Percentiles rank a stretch among this genome's conserved stretches.
Evolutionary conservation across 345 rosid species (phyloP).

Genomic region (Brassica incana): DNA sequence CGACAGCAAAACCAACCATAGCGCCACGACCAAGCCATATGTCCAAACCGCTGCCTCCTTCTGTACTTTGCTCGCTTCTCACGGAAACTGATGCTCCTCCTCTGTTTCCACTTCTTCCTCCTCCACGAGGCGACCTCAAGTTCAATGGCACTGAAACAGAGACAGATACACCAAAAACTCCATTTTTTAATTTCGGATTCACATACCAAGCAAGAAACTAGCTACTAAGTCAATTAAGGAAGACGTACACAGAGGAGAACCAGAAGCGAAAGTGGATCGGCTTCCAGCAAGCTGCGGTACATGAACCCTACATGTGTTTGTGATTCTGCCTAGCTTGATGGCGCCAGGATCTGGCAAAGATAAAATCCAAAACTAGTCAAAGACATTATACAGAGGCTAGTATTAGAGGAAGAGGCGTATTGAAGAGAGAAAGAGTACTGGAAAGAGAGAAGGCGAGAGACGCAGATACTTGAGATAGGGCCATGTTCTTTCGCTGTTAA

Average conservation of each 20-base stretch:
- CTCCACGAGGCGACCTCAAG: conserved; percentile 40
- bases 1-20: conserved; percentile 85
- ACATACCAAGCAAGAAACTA: background rate
- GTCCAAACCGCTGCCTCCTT: conserved; percentile 59
- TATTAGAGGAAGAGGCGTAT: background rate
- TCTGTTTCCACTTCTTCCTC: conserved; percentile 40
- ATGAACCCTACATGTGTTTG: conserved; percentile 39
- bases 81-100: conserved; percentile 51
- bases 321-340: conserved; percentile 31
- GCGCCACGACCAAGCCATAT: conserved; percentile 94
- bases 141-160: conserved; percentile 41
- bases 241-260: conserved; percentile 57
- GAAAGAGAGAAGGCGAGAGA: conserved; percentile 50
- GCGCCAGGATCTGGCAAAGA: conserved; percentile 44
- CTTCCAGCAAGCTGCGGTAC: conserved; percentile 36
- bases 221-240: background rate
- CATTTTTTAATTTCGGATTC: background rate
- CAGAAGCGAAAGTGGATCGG: conserved; percentile 56
- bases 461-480: conserved; percentile 63
- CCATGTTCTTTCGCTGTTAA: conserved; percentile 38
- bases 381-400: conserved; percentile 4
- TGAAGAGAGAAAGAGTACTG: conserved; percentile 35
- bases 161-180: conserved; percentile 9
- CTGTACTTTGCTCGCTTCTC: conserved; percentile 68
- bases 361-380: conserved; percentile 20